Conservation (phyloP, 2,329 filamentous ascomycete genomes). For the Thyridium curvatum region DNA sequence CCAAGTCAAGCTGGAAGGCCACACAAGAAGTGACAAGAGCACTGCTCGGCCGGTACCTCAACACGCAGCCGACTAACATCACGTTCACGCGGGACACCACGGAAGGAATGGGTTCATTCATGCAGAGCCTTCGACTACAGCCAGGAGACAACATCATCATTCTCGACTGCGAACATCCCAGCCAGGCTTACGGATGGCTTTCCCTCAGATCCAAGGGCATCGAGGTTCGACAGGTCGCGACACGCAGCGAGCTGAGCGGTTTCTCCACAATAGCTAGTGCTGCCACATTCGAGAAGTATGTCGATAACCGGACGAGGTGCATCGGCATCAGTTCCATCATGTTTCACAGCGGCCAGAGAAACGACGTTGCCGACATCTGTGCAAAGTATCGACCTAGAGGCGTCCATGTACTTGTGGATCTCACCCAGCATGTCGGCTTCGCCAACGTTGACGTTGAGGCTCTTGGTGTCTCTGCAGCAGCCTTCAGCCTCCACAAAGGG, state of each 20-base stretch:
- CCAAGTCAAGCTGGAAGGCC: conserved; percentile 17
- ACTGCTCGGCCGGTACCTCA: conserved; percentile 19
- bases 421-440: conserved; percentile 26
- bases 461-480: conserved; percentile 19
- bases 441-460: conserved; percentile 16
- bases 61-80: conserved; percentile 14
- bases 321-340: conserved; percentile 24
- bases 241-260: conserved; percentile 4
- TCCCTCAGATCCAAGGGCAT: conserved; percentile 16
- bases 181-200: conserved; percentile 21
- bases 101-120: conserved; percentile 20
- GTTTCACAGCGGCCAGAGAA: conserved; percentile 24
- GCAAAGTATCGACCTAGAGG: conserved; percentile 14
- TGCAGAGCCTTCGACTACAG: conserved; percentile 13
- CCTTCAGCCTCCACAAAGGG: conserved; percentile 25
- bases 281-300: conserved; percentile 18
- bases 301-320: conserved; percentile 20
- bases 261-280: conserved; percentile 9
- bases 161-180: conserved; percentile 23
- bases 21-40: conserved; percentile 11
- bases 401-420: conserved; percentile 22
- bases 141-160: conserved; percentile 24
- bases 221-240: conserved; percentile 19
- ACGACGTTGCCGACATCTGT: conserved; percentile 21
- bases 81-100: conserved; percentile 25